Evolutionary conservation across 116 monocot genomes (phyloP).

Genomic region (Trichopus zeylanicus): DNA sequence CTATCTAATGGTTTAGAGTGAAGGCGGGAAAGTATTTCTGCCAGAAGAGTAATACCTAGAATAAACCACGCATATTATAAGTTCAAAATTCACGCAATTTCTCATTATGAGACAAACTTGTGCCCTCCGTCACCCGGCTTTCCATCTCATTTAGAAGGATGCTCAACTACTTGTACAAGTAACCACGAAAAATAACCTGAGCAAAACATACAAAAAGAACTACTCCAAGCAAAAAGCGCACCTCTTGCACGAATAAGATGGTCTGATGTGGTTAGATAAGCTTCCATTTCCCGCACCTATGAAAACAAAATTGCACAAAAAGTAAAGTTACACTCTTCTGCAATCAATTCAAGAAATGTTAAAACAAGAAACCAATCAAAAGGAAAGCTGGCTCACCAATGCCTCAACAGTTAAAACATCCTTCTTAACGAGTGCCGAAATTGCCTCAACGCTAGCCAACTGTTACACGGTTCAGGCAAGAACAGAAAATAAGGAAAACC

Average conservation of each 20-base stretch:
- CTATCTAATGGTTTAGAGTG: conserved; percentile 37
- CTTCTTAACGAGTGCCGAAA: conserved; percentile 51
- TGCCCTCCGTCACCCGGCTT: too few relatives aligned
- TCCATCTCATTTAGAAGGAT: too few relatives aligned
- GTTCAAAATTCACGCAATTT: neutral
- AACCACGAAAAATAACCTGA: too few relatives aligned
- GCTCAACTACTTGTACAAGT: too few relatives aligned
- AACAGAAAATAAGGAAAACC: conserved; percentile 1
- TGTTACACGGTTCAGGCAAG: too few relatives aligned
- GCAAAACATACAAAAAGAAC: neutral
- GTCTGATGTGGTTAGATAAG: conserved; percentile 75
- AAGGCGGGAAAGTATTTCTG: conserved; percentile 59
- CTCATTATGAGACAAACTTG: neutral
- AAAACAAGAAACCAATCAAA: neutral
- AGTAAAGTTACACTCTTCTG: neutral
- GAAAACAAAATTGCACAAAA: neutral
- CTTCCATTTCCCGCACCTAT: conserved; percentile 79
- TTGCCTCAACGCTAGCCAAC: conserved; percentile 42
- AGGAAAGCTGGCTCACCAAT: conserved; percentile 33
- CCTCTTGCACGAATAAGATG: conserved; percentile 71
- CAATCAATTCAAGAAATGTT: neutral
- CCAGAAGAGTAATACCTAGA: conserved; percentile 70
- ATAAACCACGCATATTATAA: conserved; percentile 5
- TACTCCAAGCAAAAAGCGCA: conserved; percentile 8
- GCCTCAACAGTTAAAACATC: conserved; percentile 43